Evolutionary conservation across 208 protist genomes (phyloP), one percentile per base, ranked within the genome.

Genomic region (Vickermania ingenoplastis): DNA sequence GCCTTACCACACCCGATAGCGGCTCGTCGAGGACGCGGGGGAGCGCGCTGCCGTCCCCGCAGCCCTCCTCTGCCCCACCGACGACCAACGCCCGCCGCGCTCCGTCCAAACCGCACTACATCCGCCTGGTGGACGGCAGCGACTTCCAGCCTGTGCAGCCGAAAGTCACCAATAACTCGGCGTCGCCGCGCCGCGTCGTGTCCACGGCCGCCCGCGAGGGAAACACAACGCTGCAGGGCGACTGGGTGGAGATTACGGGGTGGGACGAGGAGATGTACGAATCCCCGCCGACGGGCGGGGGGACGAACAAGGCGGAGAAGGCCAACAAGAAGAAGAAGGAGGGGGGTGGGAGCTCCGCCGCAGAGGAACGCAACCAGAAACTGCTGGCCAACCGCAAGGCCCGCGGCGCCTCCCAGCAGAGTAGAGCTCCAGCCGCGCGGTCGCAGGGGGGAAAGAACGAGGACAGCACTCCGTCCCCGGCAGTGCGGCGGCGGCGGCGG

Each of bases 401-500:
- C 11, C 36, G 36, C 36, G 36, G 36, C 7, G 11, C 36, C 36
- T n/a, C 36, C 11, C 36, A 45, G 17, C 7, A 45, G 36, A n/a
- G n/a, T n/a, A n/a, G n/a, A n/a, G n/a, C n/a, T n/a, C 36, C 36
- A 7, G 11, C 36, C 17, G 36, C 36, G 36, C 36, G 36, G 36
- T n/a, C n/a, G n/a, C n/a, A n/a, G n/a, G n/a, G n/a, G n/a, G n/a
- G n/a, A n/a, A n/a, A n/a, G n/a, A n/a, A n/a, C n/a, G 36, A 45
- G 11, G 36, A 45, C 17, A 17, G 11, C 36, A 17, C 36, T n/a
- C 36, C 36, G 11, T 45, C 36, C 36, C 36, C 36, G 41, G 30
- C 64, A 22, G 31, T 57, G n/a, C 74, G 71, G 11, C 70, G 70
- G n/a, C 64, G 67, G 7, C 62, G 65, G 57, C 63, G 71, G 1